Conservation (phyloP, 768 basidiomycete species). For the Lactarius psammicola region DNA sequence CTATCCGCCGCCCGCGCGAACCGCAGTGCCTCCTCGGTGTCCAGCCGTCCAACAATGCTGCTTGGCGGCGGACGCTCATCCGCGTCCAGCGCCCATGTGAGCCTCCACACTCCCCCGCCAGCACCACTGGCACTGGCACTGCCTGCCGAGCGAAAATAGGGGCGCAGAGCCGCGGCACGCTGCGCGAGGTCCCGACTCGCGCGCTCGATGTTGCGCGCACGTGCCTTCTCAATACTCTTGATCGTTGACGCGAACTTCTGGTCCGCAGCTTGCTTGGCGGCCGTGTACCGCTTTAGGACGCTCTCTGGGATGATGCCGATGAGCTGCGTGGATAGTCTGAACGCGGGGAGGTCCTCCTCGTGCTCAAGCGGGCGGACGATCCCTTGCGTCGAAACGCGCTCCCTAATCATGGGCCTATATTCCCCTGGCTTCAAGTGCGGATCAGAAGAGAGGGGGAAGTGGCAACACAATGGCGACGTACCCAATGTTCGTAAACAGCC, state of each 20-base stretch:
- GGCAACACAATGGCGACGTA: neutral
- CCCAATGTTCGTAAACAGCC: neutral
- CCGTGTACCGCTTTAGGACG: constrained; percentile 69
- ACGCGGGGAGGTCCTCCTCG: constrained; percentile 59
- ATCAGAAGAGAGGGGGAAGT: neutral
- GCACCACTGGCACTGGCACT: constrained; percentile 28
- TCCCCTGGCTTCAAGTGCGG: constrained; percentile 35
- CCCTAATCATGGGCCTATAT: constrained; percentile 76
- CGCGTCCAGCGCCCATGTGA: constrained; percentile 84
- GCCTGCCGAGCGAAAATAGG: constrained; percentile 31
- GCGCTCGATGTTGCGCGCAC: constrained; percentile 59
- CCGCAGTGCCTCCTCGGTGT: constrained; percentile 73
- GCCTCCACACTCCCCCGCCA: constrained; percentile 52
- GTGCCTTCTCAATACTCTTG: constrained; percentile 59
- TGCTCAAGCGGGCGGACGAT: constrained; percentile 74
- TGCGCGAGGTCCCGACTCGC: constrained; percentile 61
- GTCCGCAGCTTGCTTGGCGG: constrained; percentile 57
- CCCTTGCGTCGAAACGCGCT: constrained; percentile 83
- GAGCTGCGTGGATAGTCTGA: constrained; percentile 59
- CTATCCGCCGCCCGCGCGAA: constrained; percentile 72
- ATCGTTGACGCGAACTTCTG: constrained; percentile 59
- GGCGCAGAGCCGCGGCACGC: constrained; percentile 50
- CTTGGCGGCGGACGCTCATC: constrained; percentile 84
- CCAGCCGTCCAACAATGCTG: constrained; percentile 82
- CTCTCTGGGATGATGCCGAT: constrained; percentile 76